These are phyloP conservation scores for Daldinia grandis DNA, from an alignment of 495 filamentous ascomycete genomes.

Conservation along the genomic window DNA sequence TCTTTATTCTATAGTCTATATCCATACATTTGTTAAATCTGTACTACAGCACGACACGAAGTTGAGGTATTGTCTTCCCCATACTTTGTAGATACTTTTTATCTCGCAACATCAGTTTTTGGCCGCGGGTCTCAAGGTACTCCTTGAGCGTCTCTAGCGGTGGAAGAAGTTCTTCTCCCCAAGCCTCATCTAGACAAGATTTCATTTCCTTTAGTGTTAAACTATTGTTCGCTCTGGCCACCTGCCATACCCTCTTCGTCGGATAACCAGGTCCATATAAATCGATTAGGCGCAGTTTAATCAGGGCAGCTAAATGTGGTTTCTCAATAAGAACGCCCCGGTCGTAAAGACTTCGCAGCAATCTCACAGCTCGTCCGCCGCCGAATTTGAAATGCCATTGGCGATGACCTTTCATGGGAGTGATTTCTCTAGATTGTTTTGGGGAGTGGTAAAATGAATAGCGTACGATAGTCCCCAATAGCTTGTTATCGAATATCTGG, in stretches of 20 bases:
- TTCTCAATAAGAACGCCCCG: conserved; percentile 33
- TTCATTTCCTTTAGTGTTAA: conserved; percentile 43
- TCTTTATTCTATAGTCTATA: conserved; percentile 23
- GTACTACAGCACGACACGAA: conserved; percentile 13
- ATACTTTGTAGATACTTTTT: conserved; percentile 18
- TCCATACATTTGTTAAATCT: neutral
- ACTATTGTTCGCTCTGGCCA: conserved; percentile 31
- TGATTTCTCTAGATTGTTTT: neutral
- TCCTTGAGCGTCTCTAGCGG: conserved; percentile 29
- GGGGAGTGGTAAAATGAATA: conserved; percentile 36
- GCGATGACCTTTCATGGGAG: neutral
- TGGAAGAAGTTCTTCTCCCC: conserved; percentile 47
- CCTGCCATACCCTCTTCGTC: conserved; percentile 11
- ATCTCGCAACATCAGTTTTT: conserved; percentile 9
- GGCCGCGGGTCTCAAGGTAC: conserved; percentile 19
- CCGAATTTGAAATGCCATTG: conserved; percentile 23
- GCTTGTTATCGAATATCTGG: conserved; percentile 43
- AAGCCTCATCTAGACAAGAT: conserved; percentile 43
- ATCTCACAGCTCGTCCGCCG: conserved; percentile 34
- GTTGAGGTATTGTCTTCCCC: conserved; percentile 20
- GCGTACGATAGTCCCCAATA: conserved; percentile 43
- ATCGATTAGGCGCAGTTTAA: conserved; percentile 39
- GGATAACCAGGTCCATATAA: conserved; percentile 42
- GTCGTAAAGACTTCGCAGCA: conserved; percentile 41
- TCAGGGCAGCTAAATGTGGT: conserved; percentile 2